Base-by-base conservation (phyloP, 345 rosid species). In the Populus tremula region DNA sequence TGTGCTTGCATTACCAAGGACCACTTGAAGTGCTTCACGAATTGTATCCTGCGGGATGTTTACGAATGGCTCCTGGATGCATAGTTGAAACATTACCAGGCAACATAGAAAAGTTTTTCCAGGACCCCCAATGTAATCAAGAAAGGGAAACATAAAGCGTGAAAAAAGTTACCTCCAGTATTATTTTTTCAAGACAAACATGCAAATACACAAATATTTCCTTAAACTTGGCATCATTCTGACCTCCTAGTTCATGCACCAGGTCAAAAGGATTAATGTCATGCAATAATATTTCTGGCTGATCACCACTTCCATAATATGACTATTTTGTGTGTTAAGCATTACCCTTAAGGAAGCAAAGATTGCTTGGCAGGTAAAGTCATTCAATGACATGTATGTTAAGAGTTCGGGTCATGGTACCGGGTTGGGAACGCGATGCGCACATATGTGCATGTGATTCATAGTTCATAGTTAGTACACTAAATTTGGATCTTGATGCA, bases 1-100 rank as follows among this genome's bases (percentile, higher is more conserved):
- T 72, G 76, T 29, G 27, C 35, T 67, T 76, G 29, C 62, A 77
- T 7, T 94, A 94, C 98, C 98, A 12, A 94, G 86, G 71, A 94
- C 84, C 73, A 93, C 91, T 85, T 90, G 87, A n/a, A 95, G 89
- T 49, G 99, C 99, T 84, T 92, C 94, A 47, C 96, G 92, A 78
- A 95, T 90, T 62, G 88, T 85, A 31, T 92, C 90, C 79, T 92
- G 91, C 1, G 94, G 90, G 14, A 93, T 93, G 87, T 92, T 88
- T 61, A 90, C 97, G 81, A 87, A 87, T 72, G 94, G 89, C 82
- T 91, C 99, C 99, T 95, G 92, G 41, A 88, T 64, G 54, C 49
- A 79, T 39, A 75, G 17, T 74, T 35, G 49, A 68, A 8, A 49
- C 45, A 59, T 84, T 25, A 71, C 39, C 69, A 36, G 45, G 66